Conservation (phyloP, 2,329 filamentous ascomycete genomes). For the Neopestalotiopsis rosae region DNA sequence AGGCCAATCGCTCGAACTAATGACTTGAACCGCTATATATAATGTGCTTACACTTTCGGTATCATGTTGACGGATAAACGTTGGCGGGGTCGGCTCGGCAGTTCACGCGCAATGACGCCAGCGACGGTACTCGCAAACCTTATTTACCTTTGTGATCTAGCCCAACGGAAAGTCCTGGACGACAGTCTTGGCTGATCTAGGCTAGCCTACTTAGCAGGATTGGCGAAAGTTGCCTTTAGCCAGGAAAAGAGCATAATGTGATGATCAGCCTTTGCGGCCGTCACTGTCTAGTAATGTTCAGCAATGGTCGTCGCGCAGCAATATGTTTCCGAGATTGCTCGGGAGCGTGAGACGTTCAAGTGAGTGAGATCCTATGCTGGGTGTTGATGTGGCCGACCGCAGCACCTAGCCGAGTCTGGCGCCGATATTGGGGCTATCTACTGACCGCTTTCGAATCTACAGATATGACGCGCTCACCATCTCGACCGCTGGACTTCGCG, state of each 20-base stretch:
- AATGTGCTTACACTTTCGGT: no score
- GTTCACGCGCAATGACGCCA: background rate
- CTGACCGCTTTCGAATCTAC: background rate
- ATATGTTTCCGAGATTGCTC: constrained; percentile 10
- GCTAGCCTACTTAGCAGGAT: background rate
- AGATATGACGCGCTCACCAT: constrained; percentile 15
- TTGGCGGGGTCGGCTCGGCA: background rate
- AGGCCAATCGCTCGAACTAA: no score
- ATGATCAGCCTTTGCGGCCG: background rate
- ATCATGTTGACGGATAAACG: background rate
- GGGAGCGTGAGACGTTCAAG: constrained; percentile 15
- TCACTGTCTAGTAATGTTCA: background rate
- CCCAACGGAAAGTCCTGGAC: background rate
- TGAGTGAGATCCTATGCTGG: background rate
- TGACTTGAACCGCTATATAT: no score
- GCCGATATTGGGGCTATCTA: background rate
- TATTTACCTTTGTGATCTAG: background rate
- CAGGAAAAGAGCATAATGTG: background rate
- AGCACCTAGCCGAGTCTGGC: background rate
- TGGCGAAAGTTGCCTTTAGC: background rate
- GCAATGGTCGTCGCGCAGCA: constrained; percentile 4
- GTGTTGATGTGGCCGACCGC: background rate
- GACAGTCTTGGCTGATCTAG: background rate
- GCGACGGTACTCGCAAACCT: background rate
- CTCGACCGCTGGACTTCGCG: constrained; percentile 7